Percentiles rank a stretch among this genome's conserved stretches.
Evolutionary conservation across 1,284 basidiomycete genomes (phyloP).

Genomic region (Ustilago xerochloae): DNA sequence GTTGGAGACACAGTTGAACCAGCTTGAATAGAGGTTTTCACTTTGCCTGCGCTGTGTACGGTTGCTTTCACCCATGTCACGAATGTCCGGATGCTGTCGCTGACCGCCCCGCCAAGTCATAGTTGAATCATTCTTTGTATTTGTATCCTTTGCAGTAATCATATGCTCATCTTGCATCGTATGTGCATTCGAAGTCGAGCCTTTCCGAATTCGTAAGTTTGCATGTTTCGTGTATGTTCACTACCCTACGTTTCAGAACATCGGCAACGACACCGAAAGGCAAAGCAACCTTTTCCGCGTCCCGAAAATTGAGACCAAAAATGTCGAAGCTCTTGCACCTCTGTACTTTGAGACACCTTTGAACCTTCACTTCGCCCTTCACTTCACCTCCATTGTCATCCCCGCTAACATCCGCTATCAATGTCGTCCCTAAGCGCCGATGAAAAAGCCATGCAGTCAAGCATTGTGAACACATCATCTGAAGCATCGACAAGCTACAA

Average conservation of each 20-base stretch:
- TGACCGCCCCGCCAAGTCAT: too few relatives aligned
- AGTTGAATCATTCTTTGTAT: conserved; percentile 12
- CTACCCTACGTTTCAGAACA: too few relatives aligned
- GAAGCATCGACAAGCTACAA: conserved; percentile 38
- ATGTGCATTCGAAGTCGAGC: too few relatives aligned
- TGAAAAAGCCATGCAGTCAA: background rate
- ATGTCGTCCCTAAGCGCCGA: conserved; percentile 16
- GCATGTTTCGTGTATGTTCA: background rate
- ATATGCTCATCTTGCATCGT: too few relatives aligned
- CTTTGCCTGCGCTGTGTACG: too few relatives aligned
- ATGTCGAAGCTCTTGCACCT: background rate
- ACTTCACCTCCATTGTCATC: background rate
- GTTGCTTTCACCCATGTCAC: too few relatives aligned
- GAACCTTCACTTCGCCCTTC: background rate
- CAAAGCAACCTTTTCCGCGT: conserved; percentile 16
- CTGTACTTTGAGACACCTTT: background rate
- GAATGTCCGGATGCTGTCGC: too few relatives aligned
- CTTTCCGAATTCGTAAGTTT: too few relatives aligned
- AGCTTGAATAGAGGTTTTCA: conserved; percentile 19
- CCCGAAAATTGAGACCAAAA: conserved; percentile 15
- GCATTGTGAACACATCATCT: background rate
- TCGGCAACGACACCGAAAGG: too few relatives aligned
- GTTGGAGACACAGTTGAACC: conserved; percentile 19
- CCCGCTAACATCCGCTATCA: background rate
- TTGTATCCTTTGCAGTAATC: too few relatives aligned